These are phyloP conservation scores for Fusarium napiforme DNA, from an alignment of 2,329 filamentous ascomycete species.

Conservation along the genomic window DNA sequence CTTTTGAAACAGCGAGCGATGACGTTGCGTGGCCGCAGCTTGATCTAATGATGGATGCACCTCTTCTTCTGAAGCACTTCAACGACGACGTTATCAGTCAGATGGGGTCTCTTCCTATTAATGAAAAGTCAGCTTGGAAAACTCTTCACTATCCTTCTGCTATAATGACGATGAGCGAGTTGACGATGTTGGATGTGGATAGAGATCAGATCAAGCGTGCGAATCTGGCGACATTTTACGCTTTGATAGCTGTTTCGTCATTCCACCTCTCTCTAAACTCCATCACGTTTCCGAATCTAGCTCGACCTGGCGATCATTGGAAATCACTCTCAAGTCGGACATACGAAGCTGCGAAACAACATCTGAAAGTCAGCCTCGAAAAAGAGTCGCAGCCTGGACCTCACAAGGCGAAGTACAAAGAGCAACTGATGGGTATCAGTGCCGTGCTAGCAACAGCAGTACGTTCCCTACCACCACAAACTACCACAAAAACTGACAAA, in stretches of 20 bases:
- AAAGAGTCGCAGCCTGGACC: constrained; percentile 33
- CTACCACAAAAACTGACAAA: accelerated
- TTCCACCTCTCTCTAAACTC: constrained; percentile 31
- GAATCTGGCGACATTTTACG: constrained; percentile 31
- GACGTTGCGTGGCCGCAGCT: constrained; percentile 31
- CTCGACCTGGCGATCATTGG: constrained; percentile 25
- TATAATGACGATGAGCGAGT: constrained; percentile 36
- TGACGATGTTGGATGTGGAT: constrained; percentile 28
- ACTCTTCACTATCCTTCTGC: constrained; percentile 35
- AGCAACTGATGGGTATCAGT: constrained; percentile 36
- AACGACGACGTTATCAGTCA: constrained; percentile 39
- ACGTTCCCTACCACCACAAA: not conserved
- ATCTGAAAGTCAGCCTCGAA: constrained; percentile 34
- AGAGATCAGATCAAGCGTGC: constrained; percentile 35
- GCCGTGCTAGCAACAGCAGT: constrained; percentile 36
- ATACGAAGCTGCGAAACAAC: constrained; percentile 39
- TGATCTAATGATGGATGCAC: constrained; percentile 33
- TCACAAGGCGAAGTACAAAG: constrained; percentile 37
- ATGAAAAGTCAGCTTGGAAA: constrained; percentile 39
- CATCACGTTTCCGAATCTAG: constrained; percentile 5
- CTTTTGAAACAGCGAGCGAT: not conserved
- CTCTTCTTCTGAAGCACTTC: constrained; percentile 31
- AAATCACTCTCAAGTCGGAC: constrained; percentile 11
- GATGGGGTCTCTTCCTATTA: constrained; percentile 39
- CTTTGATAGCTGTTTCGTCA: constrained; percentile 33